Evolutionary conservation across 176 grass and related monocot species (phyloP).

Genomic region (Avena eriantha): DNA sequence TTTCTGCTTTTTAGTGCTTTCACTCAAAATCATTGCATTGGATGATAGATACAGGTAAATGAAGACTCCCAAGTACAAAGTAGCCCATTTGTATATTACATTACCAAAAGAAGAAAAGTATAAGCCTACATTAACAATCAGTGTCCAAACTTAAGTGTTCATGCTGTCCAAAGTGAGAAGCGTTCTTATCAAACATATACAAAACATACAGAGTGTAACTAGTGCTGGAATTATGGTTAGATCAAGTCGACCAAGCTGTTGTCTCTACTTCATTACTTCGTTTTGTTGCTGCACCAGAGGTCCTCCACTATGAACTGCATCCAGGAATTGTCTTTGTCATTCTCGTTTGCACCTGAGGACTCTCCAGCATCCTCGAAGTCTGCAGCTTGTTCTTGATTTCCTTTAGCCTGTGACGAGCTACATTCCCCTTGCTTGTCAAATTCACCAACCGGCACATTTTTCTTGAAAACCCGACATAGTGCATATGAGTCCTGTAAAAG

Average conservation of each 20-base stretch:
- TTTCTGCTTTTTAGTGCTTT: slow-evolving; percentile 1
- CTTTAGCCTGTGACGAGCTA: slow-evolving; percentile 63
- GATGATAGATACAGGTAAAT: slow-evolving; percentile 36
- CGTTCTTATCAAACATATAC: slow-evolving; percentile 52
- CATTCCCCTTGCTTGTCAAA: slow-evolving; percentile 66
- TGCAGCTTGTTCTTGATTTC: slow-evolving; percentile 49
- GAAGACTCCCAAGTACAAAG: slow-evolving; percentile 30
- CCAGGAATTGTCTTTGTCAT: slow-evolving; percentile 93
- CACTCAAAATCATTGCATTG: slow-evolving; percentile 32
- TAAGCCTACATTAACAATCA: slow-evolving; percentile 50
- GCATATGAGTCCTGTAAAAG: slow-evolving; percentile 79
- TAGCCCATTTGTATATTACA: slow-evolving; percentile 41
- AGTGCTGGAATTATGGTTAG: slow-evolving; percentile 43
- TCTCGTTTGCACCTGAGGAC: slow-evolving; percentile 65
- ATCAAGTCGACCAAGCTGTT: slow-evolving; percentile 37
- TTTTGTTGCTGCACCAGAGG: slow-evolving; percentile 64
- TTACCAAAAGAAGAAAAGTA: slow-evolving; percentile 28
- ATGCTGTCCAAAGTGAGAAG: slow-evolving; percentile 42
- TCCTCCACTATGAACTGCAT: slow-evolving; percentile 98
- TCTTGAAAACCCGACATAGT: slow-evolving; percentile 98
- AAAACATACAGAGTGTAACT: slow-evolving; percentile 35
- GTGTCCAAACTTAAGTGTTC: slow-evolving; percentile 41
- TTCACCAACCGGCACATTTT: slow-evolving; percentile 67
- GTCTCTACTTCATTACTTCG: slow-evolving; percentile 48
- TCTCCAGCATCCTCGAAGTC: slow-evolving; percentile 52